Conservation (phyloP, 2,329 filamentous ascomycete genomes). For the Beauveria australis region DNA sequence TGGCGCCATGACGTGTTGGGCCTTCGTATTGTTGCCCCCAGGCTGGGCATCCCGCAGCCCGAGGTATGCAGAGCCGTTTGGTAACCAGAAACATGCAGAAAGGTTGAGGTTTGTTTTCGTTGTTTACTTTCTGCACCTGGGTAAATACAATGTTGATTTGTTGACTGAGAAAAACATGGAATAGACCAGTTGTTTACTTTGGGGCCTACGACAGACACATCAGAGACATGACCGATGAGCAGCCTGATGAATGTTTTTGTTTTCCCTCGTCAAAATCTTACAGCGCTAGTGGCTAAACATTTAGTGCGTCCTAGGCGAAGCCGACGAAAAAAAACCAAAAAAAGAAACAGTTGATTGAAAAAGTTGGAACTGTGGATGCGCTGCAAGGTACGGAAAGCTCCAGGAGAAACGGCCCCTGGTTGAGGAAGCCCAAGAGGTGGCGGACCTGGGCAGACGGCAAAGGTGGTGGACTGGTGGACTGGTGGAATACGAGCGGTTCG, state of each 20-base stretch:
- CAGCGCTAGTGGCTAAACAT: background rate
- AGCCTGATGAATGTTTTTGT: background rate
- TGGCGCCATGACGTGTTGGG: conserved; percentile 4
- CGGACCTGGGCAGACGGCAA: background rate
- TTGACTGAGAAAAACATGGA: background rate
- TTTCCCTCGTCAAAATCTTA: background rate
- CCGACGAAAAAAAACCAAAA: background rate
- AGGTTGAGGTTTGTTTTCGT: background rate
- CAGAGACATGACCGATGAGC: no score
- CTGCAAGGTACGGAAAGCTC: background rate
- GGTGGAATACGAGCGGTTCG: background rate
- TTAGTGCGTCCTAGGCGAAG: background rate
- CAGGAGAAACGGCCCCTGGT: background rate
- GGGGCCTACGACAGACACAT: no score
- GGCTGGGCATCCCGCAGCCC: background rate
- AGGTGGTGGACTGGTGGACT: background rate
- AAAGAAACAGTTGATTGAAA: background rate
- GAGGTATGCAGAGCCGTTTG: background rate
- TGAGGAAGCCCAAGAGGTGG: background rate
- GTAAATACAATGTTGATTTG: background rate
- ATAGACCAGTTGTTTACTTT: no score
- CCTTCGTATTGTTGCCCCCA: background rate
- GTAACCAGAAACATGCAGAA: background rate
- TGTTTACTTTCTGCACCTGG: background rate
- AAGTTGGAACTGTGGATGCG: background rate